Conservation (phyloP, 108 stramenopile genomes). For the Schizochytrium sp. region DNA sequence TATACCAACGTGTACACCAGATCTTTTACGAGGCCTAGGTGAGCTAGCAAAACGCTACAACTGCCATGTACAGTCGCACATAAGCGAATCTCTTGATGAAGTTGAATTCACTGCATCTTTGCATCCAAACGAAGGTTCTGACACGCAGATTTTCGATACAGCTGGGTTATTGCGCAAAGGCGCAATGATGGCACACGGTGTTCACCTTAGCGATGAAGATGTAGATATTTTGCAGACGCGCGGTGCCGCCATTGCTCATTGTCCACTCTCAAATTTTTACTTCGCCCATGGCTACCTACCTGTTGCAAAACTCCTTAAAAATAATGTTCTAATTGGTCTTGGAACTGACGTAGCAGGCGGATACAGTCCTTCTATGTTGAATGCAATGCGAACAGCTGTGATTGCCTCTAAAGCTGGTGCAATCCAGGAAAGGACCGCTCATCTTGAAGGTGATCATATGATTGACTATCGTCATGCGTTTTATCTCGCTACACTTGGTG, state of each 20-base stretch:
- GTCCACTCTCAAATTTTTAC: constrained; percentile 80
- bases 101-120: constrained; percentile 75
- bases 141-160: constrained; percentile 75
- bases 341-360: constrained; percentile 85
- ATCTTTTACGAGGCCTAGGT: constrained; percentile 75
- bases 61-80: constrained; percentile 77
- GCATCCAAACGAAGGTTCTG: constrained; percentile 69
- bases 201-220: constrained; percentile 72
- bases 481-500: constrained; percentile 81
- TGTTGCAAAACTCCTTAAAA: constrained; percentile 23
- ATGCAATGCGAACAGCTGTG: constrained; percentile 74
- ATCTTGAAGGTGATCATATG: constrained; percentile 56
- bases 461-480: constrained; percentile 79
- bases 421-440: background rate
- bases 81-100: constrained; percentile 79
- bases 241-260: constrained; percentile 76
- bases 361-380: constrained; percentile 77
- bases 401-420: constrained; percentile 69
- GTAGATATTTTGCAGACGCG: constrained; percentile 64
- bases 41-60: constrained; percentile 71
- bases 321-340: constrained; percentile 78
- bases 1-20: constrained; percentile 80
- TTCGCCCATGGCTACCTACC: constrained; percentile 64
- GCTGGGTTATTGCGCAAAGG: constrained; percentile 71
- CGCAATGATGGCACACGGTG: constrained; percentile 79